phyloP scores from a whole-genome alignment of 2,329 filamentous ascomycete species.

The Sporothrix inflata region DNA sequence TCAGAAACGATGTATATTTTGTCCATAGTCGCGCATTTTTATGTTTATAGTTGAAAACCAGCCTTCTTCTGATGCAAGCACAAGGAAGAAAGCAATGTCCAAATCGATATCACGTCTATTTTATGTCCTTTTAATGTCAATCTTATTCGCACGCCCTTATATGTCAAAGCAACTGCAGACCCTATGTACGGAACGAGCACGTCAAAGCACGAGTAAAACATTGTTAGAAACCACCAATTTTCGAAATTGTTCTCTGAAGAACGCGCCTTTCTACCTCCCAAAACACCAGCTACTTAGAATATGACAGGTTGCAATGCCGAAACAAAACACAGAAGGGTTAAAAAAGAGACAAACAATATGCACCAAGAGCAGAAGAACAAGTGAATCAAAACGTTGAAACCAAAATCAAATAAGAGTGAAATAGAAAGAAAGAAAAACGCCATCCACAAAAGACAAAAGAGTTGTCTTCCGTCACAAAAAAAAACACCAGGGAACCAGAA shows the following conservation, averaged over 20 bases:
- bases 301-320: background rate
- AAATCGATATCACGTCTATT: background rate
- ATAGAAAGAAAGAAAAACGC: background rate
- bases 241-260: conserved; percentile 2
- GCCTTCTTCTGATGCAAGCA: background rate
- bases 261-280: background rate
- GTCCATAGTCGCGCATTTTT: background rate
- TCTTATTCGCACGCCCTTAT: too few relatives aligned
- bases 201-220: background rate
- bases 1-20: conserved; percentile 11
- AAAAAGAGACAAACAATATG: background rate
- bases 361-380: background rate
- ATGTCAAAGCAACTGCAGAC: too few relatives aligned
- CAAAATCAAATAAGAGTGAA: background rate
- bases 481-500: background rate
- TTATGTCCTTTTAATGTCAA: background rate
- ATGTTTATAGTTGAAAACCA: background rate
- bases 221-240: background rate
- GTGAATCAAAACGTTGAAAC: background rate
- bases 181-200: background rate
- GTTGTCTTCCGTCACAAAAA: background rate
- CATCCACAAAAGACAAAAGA: background rate
- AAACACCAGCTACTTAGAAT: background rate
- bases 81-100: background rate
- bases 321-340: background rate